These are phyloP conservation scores for Atkinsonella texensis DNA, from an alignment of 2,329 filamentous ascomycete species.

Conservation along the genomic window DNA sequence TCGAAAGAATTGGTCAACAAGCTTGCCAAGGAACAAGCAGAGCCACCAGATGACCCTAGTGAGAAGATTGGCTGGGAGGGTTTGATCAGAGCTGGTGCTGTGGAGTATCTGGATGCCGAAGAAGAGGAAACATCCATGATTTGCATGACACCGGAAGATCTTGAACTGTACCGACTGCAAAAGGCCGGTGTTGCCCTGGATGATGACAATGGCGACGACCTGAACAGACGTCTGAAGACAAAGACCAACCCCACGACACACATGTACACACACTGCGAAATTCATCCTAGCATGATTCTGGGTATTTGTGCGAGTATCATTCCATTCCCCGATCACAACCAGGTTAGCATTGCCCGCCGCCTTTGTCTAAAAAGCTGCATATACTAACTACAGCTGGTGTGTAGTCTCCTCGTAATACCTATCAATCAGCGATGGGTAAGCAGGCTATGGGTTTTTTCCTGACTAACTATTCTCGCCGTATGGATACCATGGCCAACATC, in stretches of 20 bases:
- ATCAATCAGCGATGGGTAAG: slow-evolving; percentile 99
- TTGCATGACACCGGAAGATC: slow-evolving; percentile 93
- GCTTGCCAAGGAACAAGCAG: slow-evolving; percentile 61
- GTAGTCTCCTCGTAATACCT: slow-evolving; percentile 93
- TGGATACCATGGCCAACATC: slow-evolving; percentile 99
- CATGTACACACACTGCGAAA: slow-evolving; percentile 96
- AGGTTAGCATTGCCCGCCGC: slow-evolving; percentile 34
- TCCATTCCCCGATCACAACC: slow-evolving; percentile 98
- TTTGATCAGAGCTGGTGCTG: slow-evolving; percentile 69
- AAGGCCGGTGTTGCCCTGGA: slow-evolving; percentile 53
- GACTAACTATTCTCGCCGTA: slow-evolving; percentile 90
- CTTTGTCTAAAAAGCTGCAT: background rate
- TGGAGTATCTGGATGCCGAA: slow-evolving; percentile 95
- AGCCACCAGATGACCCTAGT: slow-evolving; percentile 46
- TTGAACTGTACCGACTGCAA: slow-evolving; percentile 63
- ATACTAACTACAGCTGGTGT: slow-evolving; percentile 19
- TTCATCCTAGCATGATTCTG: slow-evolving; percentile 97
- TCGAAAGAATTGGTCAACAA: slow-evolving; percentile 70
- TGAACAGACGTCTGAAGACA: slow-evolving; percentile 79
- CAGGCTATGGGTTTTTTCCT: slow-evolving; percentile 99
- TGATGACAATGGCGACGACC: slow-evolving; percentile 52
- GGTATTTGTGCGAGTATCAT: slow-evolving; percentile 99
- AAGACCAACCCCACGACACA: slow-evolving; percentile 78
- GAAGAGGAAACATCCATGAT: slow-evolving; percentile 99
- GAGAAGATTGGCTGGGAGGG: slow-evolving; percentile 79